Evolutionary conservation across 2,329 filamentous ascomycete species (phyloP).

Genomic region (Fusarium sp.): DNA sequence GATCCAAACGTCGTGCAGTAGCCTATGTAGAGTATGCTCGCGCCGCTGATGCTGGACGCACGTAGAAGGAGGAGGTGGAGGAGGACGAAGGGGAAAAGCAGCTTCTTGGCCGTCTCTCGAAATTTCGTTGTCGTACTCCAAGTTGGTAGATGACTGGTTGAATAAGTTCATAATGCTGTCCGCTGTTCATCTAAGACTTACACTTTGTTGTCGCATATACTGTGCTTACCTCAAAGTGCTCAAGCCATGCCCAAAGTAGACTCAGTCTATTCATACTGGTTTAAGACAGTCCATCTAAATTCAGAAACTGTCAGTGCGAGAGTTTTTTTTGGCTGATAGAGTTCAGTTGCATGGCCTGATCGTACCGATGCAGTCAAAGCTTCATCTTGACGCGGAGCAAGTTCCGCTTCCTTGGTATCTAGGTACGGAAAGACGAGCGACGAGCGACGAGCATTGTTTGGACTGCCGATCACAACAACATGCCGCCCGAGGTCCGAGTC

Average conservation of each 20-base stretch:
- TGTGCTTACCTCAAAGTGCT: slow-evolving; percentile 15
- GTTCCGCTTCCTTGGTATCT: slow-evolving; percentile 5
- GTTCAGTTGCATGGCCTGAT: slow-evolving; percentile 3
- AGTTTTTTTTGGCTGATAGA: slow-evolving; percentile 7
- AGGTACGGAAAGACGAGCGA: background rate
- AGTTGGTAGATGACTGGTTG: slow-evolving; percentile 9
- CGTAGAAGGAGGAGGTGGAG: background rate
- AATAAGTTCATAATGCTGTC: slow-evolving; percentile 10
- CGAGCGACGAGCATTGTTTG: background rate
- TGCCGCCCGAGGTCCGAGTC: slow-evolving; percentile 17
- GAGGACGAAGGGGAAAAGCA: background rate
- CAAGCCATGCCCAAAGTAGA: slow-evolving; percentile 2
- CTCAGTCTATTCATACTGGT: background rate
- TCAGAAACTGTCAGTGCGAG: slow-evolving; percentile 3
- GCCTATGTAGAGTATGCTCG: background rate
- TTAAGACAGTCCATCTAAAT: slow-evolving; percentile 6
- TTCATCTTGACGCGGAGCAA: background rate
- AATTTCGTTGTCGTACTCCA: background rate
- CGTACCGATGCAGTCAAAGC: background rate
- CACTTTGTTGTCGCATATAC: slow-evolving; percentile 13
- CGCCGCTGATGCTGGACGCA: background rate
- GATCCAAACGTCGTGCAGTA: background rate
- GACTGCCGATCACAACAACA: slow-evolving; percentile 21
- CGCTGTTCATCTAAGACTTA: background rate
- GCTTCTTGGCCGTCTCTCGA: background rate